Percentiles rank a stretch among this genome's conserved stretches.
These are phyloP conservation scores for Candida arabinofermentans DNA, from an alignment of 805 yeast species.

Conservation along the genomic window DNA sequence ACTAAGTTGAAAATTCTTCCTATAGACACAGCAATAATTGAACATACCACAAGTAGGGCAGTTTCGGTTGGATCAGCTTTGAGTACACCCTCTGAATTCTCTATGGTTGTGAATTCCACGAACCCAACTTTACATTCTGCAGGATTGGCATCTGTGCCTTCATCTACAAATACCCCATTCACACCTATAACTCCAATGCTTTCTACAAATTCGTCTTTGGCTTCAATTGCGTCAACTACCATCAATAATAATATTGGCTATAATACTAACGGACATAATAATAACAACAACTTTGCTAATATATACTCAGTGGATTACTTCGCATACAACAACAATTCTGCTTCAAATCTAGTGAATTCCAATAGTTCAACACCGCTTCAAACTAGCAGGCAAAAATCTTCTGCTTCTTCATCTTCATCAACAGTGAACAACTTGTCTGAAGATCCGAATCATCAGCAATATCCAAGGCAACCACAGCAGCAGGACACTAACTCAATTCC, in stretches of 20 bases:
- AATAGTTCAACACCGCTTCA: not conserved
- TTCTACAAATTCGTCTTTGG: conserved; percentile 21
- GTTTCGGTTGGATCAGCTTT: not conserved
- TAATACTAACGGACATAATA: not conserved
- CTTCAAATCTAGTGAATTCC: too few relatives aligned
- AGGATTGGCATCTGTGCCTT: not conserved
- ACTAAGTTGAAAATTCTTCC: conserved; percentile 1
- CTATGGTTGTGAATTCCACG: conserved; percentile 1
- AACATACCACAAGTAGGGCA: not conserved
- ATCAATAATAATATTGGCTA: too few relatives aligned
- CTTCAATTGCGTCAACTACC: conserved; percentile 9
- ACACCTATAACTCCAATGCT: conserved; percentile 23
- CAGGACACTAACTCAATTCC: too few relatives aligned
- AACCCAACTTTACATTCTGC: conserved; percentile 10
- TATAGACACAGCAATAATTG: not conserved
- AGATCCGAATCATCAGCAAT: not conserved
- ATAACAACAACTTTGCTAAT: not conserved
- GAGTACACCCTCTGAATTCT: conserved; percentile 8
- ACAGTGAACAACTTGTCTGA: not conserved
- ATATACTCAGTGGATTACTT: not conserved
- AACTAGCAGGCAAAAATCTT: too few relatives aligned
- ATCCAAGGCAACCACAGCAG: too few relatives aligned
- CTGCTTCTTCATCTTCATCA: not conserved
- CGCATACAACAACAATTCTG: not conserved
- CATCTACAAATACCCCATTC: conserved; percentile 4